Percentiles rank a stretch among this genome's conserved stretches.
Conservation (phyloP, 257 asterid genomes). For the Nicotiana noctiflora region DNA sequence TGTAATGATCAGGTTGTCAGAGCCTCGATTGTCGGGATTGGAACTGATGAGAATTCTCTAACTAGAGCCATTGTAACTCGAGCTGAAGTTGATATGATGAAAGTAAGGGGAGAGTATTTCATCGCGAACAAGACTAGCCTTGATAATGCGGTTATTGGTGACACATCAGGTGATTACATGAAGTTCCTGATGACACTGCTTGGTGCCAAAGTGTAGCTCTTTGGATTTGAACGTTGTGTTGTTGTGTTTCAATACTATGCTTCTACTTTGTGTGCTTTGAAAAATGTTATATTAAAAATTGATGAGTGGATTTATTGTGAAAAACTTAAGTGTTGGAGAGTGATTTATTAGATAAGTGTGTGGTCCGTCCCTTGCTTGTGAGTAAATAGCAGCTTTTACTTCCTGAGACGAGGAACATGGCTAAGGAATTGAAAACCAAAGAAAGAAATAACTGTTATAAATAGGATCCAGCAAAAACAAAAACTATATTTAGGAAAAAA, state of each 20-base stretch:
- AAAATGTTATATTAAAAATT: background rate
- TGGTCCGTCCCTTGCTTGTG: background rate
- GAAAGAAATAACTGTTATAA: no score
- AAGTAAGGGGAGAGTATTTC: slow-evolving; percentile 51
- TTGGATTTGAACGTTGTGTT: background rate
- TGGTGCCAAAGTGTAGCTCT: slow-evolving; percentile 41
- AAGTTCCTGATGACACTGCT: slow-evolving; percentile 65
- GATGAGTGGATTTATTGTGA: background rate
- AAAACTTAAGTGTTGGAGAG: background rate
- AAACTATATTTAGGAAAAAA: no score
- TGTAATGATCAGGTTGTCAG: slow-evolving; percentile 42
- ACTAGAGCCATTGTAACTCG: slow-evolving; percentile 58
- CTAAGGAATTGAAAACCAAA: background rate
- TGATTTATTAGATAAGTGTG: background rate
- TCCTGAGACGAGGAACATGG: background rate
- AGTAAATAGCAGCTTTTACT: background rate
- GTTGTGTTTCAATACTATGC: background rate
- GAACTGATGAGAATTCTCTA: slow-evolving; percentile 77
- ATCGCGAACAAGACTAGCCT: slow-evolving; percentile 33
- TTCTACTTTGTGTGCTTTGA: background rate
- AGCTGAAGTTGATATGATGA: slow-evolving; percentile 70
- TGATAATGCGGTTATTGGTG: slow-evolving; percentile 54
- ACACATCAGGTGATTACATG: slow-evolving; percentile 80
- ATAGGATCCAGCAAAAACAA: no score
- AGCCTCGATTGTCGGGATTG: slow-evolving; percentile 57